Evolutionary conservation across 495 filamentous ascomycete species (phyloP).

Genomic region (Aspergillus avenaceus): DNA sequence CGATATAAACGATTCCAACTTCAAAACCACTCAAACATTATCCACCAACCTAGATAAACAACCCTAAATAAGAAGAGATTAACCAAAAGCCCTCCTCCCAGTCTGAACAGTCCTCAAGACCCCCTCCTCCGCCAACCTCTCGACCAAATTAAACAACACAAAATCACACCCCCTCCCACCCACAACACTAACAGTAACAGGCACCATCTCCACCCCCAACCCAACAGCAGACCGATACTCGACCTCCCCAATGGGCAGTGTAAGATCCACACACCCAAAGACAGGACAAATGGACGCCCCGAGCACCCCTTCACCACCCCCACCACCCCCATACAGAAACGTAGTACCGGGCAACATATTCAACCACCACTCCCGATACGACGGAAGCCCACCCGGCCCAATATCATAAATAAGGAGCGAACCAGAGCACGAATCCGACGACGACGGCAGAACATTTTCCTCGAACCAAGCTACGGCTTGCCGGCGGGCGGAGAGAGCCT

Average conservation of each 20-base stretch:
- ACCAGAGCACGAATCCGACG: not conserved
- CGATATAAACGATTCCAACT: no score
- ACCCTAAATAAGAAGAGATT: no score
- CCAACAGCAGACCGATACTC: not conserved
- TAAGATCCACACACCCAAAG: not conserved
- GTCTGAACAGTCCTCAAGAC: not conserved
- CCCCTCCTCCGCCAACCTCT: not conserved
- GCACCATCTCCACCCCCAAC: not conserved
- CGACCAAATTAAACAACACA: constrained; percentile 1
- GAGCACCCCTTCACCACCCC: not conserved
- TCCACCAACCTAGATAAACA: no score
- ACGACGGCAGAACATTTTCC: not conserved
- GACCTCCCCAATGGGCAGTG: not conserved
- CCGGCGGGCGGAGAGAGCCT: not conserved
- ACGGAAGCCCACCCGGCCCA: not conserved
- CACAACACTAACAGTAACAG: not conserved
- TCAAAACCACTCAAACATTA: no score
- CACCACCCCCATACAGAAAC: not conserved
- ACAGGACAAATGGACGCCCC: not conserved
- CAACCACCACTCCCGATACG: not conserved
- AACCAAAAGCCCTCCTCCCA: not conserved
- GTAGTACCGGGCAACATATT: not conserved
- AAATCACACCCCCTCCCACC: constrained; percentile 1
- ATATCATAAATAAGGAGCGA: not conserved
- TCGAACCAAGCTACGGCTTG: not conserved